Evolutionary conservation across 2,329 filamentous ascomycete species (phyloP), one percentile per base, ranked within the genome.

Genomic region (Fusarium pseudonygamai): DNA sequence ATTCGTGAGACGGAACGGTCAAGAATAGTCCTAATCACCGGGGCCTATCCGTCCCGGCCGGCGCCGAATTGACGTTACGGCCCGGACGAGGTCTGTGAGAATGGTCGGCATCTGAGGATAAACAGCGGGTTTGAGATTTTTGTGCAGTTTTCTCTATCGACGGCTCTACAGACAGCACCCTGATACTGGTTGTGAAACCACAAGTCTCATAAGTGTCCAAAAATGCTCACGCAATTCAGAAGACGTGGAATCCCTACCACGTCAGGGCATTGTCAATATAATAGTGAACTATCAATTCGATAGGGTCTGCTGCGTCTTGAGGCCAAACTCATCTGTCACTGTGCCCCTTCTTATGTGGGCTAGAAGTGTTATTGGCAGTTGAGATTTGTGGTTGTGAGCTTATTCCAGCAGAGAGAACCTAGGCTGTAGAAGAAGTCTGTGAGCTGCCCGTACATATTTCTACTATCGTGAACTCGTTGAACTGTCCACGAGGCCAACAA

Each of bases 1-100:
- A 77, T 77, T 76, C 66, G 65, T 42, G 64, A 75, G 62, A 58
- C 46, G 52, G 62, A 60, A 65, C 62, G 64, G 61, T 64, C 24
- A 68, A 59, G 12, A 45, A 53, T 30, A 43, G 40, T 28, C 52
- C 58, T 39, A 61, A 6, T 34, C 24, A 53, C 72, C 40, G 53
- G 22, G 30, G 40, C 37, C 64, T 59, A 26, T 30, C 50, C 56
- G 62, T 62, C n/a, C 65, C 75, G 68, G 61, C 64, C 73, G 60
- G 67, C 49, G 62, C 62, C 67, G 55, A 67, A 39, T 37, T 60
- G 42, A 39, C 39, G 28, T 47, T 24, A 64, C 61, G 67, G 49
- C 34, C 70, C 69, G 69, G 61, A 46, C 57, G 61, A 63, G 70
- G 69, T 28, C 24, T 37, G 50, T 40, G 43, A 60, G 46, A 34